Evolutionary conservation across 116 monocot species (phyloP).

Genomic region (Iris pallida): DNA sequence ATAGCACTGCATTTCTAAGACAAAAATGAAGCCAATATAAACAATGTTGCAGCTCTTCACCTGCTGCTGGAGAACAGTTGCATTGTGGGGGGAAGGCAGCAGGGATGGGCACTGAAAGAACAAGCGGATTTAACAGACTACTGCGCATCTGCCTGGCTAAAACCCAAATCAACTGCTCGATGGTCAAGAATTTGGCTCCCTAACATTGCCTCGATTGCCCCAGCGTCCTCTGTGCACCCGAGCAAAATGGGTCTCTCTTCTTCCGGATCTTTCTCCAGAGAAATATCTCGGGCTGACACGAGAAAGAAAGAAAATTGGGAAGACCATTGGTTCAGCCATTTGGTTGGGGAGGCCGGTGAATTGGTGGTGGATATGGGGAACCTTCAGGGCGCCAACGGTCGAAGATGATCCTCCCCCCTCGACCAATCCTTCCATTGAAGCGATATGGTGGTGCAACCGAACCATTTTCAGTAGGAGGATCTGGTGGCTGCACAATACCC

Average conservation of each 20-base stretch:
- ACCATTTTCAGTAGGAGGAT: conserved; percentile 66
- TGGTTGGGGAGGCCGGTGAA: conserved; percentile 20
- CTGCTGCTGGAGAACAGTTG: neutral
- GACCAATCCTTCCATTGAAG: conserved; percentile 74
- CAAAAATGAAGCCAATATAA: neutral
- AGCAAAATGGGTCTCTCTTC: neutral
- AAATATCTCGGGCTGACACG: neutral
- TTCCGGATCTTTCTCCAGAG: neutral
- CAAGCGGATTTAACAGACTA: neutral
- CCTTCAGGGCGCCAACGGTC: conserved; percentile 60
- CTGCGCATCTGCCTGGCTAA: neutral
- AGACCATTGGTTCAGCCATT: conserved; percentile 30
- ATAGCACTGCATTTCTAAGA: neutral
- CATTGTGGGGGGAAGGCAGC: neutral
- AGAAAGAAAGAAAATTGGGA: neutral
- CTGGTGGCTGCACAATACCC: conserved; percentile 60
- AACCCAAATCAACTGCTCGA: neutral
- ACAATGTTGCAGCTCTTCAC: conserved; percentile 11
- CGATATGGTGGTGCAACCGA: conserved; percentile 44
- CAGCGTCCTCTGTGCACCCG: neutral
- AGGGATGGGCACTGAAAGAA: neutral
- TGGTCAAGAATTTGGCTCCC: conserved; percentile 3
- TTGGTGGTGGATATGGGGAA: conserved; percentile 11
- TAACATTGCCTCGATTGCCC: neutral
- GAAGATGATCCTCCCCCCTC: conserved; percentile 95